Evolutionary conservation across 2,329 filamentous ascomycete species (phyloP).

Genomic region (Pseudodiploospora longispora): DNA sequence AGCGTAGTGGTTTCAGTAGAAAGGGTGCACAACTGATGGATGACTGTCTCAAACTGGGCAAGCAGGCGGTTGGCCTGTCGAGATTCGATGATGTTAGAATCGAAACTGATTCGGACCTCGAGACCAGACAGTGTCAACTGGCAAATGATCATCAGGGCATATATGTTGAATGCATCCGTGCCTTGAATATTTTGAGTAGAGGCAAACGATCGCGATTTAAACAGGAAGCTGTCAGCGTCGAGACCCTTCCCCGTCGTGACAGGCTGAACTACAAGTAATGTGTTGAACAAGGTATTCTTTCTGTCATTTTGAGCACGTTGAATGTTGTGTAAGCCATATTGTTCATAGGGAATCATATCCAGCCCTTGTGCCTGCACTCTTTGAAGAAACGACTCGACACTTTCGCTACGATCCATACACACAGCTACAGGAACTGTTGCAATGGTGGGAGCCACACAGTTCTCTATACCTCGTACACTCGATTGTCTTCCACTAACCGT

Average conservation of each 20-base stretch:
- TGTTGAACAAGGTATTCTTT: not conserved
- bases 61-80: constrained; percentile 2
- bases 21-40: constrained; percentile 1
- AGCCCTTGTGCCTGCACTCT: constrained; percentile 14
- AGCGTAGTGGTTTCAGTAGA: not conserved
- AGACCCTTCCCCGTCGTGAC: constrained; percentile 1
- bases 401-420: constrained; percentile 3
- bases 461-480: constrained; percentile 6
- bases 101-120: constrained; percentile 3
- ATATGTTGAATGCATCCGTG: constrained; percentile 5
- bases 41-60: constrained; percentile 4
- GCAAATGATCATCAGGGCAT: constrained; percentile 5
- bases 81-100: not conserved
- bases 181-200: constrained; percentile 4
- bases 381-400: constrained; percentile 6
- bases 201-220: constrained; percentile 5
- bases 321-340: constrained; percentile 22
- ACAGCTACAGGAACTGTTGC: constrained; percentile 10
- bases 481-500: constrained; percentile 9
- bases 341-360: constrained; percentile 16
- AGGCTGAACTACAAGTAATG: constrained; percentile 5
- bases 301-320: not conserved
- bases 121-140: not conserved
- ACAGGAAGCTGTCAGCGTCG: constrained; percentile 1
- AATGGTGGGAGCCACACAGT: constrained; percentile 10